Conservation (phyloP, 192 early-diverging fungal genomes). For the Backusella parvicylindrica region DNA sequence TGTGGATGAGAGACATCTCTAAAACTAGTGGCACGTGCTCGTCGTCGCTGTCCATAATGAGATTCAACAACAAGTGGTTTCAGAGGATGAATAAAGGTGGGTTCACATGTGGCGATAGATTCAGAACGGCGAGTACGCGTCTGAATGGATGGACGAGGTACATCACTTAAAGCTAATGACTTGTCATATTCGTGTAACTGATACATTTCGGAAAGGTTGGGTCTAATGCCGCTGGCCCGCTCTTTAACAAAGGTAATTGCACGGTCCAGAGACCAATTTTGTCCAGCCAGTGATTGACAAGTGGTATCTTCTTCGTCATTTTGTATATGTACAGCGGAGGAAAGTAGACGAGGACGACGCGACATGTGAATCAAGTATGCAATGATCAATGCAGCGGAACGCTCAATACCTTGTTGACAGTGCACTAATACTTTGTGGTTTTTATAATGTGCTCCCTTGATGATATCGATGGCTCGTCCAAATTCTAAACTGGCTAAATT, state of each 20-base stretch:
- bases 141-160: background rate
- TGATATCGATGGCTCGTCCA: constrained; percentile 48
- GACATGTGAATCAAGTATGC: constrained; percentile 72
- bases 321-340: background rate
- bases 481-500: constrained; percentile 57
- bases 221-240: constrained; percentile 65
- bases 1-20: background rate
- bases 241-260: constrained; percentile 63
- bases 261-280: constrained; percentile 57
- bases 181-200: constrained; percentile 73
- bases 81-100: background rate
- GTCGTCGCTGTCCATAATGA: constrained; percentile 1
- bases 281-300: constrained; percentile 52
- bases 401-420: constrained; percentile 84
- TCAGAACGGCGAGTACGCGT: constrained; percentile 4
- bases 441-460: constrained; percentile 8
- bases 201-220: constrained; percentile 75
- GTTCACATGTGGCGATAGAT: background rate
- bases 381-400: constrained; percentile 82
- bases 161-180: background rate
- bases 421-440: constrained; percentile 69
- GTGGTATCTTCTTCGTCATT: constrained; percentile 21
- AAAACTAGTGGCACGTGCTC: constrained; percentile 8
- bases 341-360: constrained; percentile 31
- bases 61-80: background rate